A percentile compares a stretch with the other conserved stretches of the same genome.
phyloP scores from a whole-genome alignment of 2,329 filamentous ascomycete genomes.

The Neurospora sp. region DNA sequence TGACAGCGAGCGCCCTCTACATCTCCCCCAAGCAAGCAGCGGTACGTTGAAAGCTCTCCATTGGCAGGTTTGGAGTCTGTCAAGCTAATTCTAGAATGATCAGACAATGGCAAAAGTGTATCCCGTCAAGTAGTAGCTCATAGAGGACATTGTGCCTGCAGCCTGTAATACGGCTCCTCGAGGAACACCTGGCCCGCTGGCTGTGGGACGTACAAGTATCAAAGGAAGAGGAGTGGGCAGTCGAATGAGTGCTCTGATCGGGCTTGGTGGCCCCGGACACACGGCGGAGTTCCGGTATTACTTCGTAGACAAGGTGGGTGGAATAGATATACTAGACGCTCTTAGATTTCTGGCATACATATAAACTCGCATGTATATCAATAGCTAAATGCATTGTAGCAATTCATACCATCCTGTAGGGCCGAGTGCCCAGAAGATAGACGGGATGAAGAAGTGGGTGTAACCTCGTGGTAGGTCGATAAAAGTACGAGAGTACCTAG shows the following conservation, averaged over 20 bases:
- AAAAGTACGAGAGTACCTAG: background rate
- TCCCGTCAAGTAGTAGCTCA: slow-evolving; percentile 18
- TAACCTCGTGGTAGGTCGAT: background rate
- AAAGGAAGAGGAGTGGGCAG: background rate
- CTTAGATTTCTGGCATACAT: background rate
- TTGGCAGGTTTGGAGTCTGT: background rate
- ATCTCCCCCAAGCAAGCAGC: slow-evolving; percentile 77
- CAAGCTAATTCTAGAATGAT: background rate
- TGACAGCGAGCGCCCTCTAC: slow-evolving; percentile 78
- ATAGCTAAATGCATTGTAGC: background rate
- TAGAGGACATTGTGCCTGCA: background rate
- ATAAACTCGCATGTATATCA: background rate
- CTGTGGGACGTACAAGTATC: background rate
- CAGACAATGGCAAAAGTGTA: slow-evolving; percentile 29
- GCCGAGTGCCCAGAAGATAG: background rate
- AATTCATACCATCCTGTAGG: background rate
- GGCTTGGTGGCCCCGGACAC: background rate
- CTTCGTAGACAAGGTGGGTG: background rate
- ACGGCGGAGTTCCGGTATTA: background rate
- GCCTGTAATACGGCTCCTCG: background rate
- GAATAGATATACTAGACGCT: background rate
- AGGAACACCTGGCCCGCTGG: background rate
- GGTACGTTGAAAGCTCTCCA: slow-evolving; percentile 36
- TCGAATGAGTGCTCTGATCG: background rate
- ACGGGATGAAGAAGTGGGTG: background rate